Evolutionary conservation across 371 early-diverging fungal species (phyloP), one percentile per base, ranked within the genome.

Genomic region (Chytridium lagenaria): DNA sequence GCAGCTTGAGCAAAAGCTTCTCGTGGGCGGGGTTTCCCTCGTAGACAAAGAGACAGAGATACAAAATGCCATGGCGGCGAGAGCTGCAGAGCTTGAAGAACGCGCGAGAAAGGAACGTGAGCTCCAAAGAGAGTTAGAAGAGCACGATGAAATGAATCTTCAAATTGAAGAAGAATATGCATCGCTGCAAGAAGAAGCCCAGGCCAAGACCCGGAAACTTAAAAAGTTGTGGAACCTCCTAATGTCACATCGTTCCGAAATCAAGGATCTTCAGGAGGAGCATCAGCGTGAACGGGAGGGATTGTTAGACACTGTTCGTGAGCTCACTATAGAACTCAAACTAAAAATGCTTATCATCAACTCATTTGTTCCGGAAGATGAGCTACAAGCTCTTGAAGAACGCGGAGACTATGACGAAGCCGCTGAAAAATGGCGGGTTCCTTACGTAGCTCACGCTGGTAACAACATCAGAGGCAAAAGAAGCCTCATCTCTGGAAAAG

Each of bases 121-220:
- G 69, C 77, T 86, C 39, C 71, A 83, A 67, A 76, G 81, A 12
- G 80, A 86, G 68, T 77, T 88, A 19, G 83, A 83, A 63, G 78
- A 81, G 67, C 82, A 80, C 40, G 84, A 85, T 26, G 86, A 85
- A 69, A 40, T 77, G n/a, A 80, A 79, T 59, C 72, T 89, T 19
- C 86, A 85, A 68, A 84, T 87, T 59, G 89, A 89, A 70, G 89
- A 87, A 68, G 79, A 84, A 73, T 89, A 80, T 73, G 67, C 80
- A 3, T 79, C 81, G 1, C 74, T 89, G n/a, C 85, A 86, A 73
- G 89, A 88, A 73, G 87, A 84, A 70, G 86, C 84, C 23, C 79
- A 76, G 1, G 81, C 83, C 37, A 87, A 86, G 74, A 86, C 86
- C n/a, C 66, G 75, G n/a, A 88, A 88, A 72, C 72, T 87, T 26